Evolutionary conservation across 2,329 filamentous ascomycete genomes (phyloP).

Genomic region (Diaporthe velutina): DNA sequence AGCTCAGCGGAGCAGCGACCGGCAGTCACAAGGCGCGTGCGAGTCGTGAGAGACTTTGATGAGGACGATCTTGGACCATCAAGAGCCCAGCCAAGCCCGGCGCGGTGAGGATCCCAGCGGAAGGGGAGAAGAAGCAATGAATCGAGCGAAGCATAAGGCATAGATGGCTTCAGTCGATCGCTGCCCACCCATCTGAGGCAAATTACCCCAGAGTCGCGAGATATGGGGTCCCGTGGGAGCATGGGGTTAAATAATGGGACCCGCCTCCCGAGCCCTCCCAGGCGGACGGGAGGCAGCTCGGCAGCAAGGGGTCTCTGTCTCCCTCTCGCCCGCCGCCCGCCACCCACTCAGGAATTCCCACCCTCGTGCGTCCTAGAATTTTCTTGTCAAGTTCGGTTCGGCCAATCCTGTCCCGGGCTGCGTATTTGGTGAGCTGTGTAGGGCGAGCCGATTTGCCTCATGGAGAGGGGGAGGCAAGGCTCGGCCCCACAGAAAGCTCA

Average conservation of each 20-base stretch:
- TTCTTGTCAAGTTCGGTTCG: slow-evolving; percentile 42
- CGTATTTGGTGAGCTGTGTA: background rate
- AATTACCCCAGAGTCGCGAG: slow-evolving; percentile 28
- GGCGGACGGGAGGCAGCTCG: background rate
- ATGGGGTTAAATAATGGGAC: slow-evolving; percentile 17
- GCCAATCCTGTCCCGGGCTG: slow-evolving; percentile 41
- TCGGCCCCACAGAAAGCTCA: background rate
- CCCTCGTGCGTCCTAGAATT: background rate
- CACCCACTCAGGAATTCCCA: background rate
- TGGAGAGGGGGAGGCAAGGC: background rate
- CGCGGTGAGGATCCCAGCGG: background rate
- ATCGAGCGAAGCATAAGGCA: slow-evolving; percentile 6
- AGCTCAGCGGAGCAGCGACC: background rate
- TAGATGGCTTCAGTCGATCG: slow-evolving; percentile 7
- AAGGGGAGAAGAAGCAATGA: background rate
- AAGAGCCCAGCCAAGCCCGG: no score
- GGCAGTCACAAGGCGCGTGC: slow-evolving; percentile 5
- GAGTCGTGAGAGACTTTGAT: slow-evolving; percentile 5
- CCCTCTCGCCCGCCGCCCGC: background rate
- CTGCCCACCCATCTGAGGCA: slow-evolving; percentile 12
- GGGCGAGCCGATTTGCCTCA: background rate
- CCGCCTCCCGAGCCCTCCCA: background rate
- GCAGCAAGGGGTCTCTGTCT: background rate
- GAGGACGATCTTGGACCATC: background rate
- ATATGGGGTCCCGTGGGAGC: slow-evolving; percentile 3